Conservation (phyloP, 805 yeast genomes). For the Starmerella khaoyaiensis region DNA sequence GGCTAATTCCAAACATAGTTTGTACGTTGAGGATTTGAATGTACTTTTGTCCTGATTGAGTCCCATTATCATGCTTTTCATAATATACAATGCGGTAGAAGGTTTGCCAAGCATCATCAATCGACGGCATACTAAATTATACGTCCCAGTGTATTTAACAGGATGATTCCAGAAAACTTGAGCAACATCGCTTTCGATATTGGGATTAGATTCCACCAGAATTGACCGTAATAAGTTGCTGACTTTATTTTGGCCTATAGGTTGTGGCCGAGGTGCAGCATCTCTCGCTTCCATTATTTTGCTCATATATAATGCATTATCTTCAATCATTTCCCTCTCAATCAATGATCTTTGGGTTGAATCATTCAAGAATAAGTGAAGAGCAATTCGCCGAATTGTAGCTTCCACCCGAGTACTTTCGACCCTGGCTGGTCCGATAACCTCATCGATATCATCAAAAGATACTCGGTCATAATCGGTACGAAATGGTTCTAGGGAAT, state of each 20-base stretch:
- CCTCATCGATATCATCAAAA: constrained; percentile 8
- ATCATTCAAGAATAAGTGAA: constrained; percentile 24
- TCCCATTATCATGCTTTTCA: constrained; percentile 22
- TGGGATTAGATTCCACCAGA: not conserved
- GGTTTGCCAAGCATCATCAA: constrained; percentile 17
- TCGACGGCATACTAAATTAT: constrained; percentile 20
- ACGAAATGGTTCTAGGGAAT: too few relatives aligned
- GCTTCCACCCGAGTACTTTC: constrained; percentile 25
- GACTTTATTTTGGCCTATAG: constrained; percentile 6
- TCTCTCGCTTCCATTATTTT: constrained; percentile 16
- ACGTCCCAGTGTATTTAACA: constrained; percentile 21
- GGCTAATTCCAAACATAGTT: constrained; percentile 13
- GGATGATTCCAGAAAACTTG: constrained; percentile 18
- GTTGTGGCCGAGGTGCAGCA: constrained; percentile 10
- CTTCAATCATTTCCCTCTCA: constrained; percentile 17
- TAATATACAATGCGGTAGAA: constrained; percentile 21
- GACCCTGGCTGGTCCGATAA: constrained; percentile 22
- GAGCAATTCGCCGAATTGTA: constrained; percentile 25
- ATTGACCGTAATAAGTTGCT: constrained; percentile 2
- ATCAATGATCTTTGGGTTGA: constrained; percentile 22
- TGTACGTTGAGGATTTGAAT: constrained; percentile 2
- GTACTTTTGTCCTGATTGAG: not conserved
- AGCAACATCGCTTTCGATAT: constrained; percentile 16
- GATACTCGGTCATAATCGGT: constrained; percentile 15
- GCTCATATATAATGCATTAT: constrained; percentile 3